These are phyloP conservation scores for Pistacia integerrima DNA, from an alignment of 345 rosid species.

Conservation along the genomic window DNA sequence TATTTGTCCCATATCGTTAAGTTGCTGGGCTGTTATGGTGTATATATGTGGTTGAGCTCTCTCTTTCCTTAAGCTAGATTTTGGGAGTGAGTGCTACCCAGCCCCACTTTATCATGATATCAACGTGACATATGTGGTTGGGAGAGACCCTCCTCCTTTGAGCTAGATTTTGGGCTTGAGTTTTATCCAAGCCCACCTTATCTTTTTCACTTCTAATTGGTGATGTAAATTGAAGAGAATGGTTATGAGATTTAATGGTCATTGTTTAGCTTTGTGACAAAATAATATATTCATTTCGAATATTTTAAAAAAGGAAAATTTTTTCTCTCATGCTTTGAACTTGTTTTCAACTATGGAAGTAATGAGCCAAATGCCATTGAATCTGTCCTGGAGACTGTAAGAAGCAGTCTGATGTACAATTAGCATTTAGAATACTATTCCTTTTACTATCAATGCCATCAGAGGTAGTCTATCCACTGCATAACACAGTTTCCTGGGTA, in stretches of 20 bases:
- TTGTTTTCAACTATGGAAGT: not conserved
- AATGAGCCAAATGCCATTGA: constrained; percentile 10
- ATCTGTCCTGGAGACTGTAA: not conserved
- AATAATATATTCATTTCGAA: not conserved
- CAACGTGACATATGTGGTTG: too few species aligned
- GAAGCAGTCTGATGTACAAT: not conserved
- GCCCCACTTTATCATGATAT: too few species aligned
- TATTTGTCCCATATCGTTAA: too few species aligned
- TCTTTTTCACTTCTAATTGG: not conserved
- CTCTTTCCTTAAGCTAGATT: too few species aligned
- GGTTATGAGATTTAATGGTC: not conserved
- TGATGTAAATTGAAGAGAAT: not conserved
- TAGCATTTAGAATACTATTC: not conserved
- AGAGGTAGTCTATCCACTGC: not conserved
- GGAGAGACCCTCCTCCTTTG: too few species aligned
- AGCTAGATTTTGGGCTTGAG: too few species aligned
- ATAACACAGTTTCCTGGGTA: not conserved
- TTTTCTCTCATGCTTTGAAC: not conserved
- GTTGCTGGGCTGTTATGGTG: too few species aligned
- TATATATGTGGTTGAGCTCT: too few species aligned
- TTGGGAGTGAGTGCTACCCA: too few species aligned
- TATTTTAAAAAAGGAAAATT: not conserved
- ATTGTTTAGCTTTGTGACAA: not conserved
- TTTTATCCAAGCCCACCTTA: too few species aligned
- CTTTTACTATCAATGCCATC: not conserved